Evolutionary conservation across 2,329 filamentous ascomycete species (phyloP).

Genomic region (Apiospora sp.): DNA sequence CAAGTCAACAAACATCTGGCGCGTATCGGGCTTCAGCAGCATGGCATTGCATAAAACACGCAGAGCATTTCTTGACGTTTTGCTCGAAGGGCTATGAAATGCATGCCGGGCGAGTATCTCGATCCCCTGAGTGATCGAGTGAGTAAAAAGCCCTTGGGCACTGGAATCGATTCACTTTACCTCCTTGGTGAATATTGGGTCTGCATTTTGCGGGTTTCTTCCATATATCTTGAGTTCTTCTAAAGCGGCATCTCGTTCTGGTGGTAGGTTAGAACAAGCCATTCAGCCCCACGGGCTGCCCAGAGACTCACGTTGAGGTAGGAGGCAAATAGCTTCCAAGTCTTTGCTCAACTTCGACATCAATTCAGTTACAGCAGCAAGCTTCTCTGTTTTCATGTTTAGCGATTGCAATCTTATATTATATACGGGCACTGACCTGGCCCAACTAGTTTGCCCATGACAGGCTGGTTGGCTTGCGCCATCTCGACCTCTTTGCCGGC

Average conservation of each 20-base stretch:
- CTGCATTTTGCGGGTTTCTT: conserved; percentile 74
- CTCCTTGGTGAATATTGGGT: conserved; percentile 83
- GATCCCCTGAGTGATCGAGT: conserved; percentile 68
- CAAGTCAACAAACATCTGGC: conserved; percentile 77
- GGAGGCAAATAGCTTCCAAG: conserved; percentile 27
- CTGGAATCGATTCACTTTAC: conserved; percentile 52
- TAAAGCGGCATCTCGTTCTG: conserved; percentile 69
- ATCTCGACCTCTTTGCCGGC: conserved; percentile 21
- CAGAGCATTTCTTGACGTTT: conserved; percentile 77
- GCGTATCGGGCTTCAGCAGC: conserved; percentile 71
- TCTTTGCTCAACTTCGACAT: conserved; percentile 29
- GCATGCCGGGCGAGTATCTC: conserved; percentile 75
- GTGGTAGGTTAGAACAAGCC: conserved; percentile 28
- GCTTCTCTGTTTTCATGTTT: conserved; percentile 27
- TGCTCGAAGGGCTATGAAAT: conserved; percentile 69
- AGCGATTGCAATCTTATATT: background rate
- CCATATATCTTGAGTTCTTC: conserved; percentile 82
- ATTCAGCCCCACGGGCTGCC: conserved; percentile 27
- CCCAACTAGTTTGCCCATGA: conserved; percentile 28
- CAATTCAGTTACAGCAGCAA: conserved; percentile 28
- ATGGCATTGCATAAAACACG: conserved; percentile 87
- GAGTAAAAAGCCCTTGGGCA: conserved; percentile 22
- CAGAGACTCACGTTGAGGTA: conserved; percentile 51
- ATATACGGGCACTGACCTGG: conserved; percentile 24
- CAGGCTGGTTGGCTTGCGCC: conserved; percentile 16